Conservation (phyloP, 2,329 filamentous ascomycete genomes). For the Orbilia ellipsospora region DNA sequence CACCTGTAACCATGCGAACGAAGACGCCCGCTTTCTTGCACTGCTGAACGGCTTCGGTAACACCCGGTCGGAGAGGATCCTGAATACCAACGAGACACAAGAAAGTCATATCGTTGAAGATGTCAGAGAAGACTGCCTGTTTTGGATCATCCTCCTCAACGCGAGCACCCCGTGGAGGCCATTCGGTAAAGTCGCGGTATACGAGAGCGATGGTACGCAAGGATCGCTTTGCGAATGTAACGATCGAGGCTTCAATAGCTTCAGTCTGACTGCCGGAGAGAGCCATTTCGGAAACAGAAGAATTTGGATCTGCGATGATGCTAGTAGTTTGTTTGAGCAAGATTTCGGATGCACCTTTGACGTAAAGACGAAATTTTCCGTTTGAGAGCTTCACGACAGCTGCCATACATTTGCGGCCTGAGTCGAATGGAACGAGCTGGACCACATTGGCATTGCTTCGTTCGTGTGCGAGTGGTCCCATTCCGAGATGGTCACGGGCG, state of each 20-base stretch:
- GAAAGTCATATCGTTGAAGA: constrained; percentile 79
- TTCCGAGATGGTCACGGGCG: constrained; percentile 73
- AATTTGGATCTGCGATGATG: constrained; percentile 54
- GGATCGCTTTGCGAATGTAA: constrained; percentile 62
- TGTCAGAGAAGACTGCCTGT: constrained; percentile 73
- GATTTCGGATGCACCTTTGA: constrained; percentile 75
- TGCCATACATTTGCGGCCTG: constrained; percentile 75
- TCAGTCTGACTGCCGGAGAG: constrained; percentile 55
- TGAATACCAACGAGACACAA: constrained; percentile 79
- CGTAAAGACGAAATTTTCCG: constrained; percentile 69
- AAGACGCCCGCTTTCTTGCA: constrained; percentile 76
- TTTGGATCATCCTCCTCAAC: constrained; percentile 71
- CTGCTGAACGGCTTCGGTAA: constrained; percentile 74
- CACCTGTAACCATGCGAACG: constrained; percentile 79
- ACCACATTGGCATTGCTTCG: constrained; percentile 71
- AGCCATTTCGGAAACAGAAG: constrained; percentile 45
- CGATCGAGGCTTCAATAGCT: constrained; percentile 60
- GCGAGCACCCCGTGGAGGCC: constrained; percentile 65
- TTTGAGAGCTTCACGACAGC: constrained; percentile 68
- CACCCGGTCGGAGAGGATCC: constrained; percentile 76
- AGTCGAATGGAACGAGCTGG: constrained; percentile 72
- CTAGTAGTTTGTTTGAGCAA: constrained; percentile 68
- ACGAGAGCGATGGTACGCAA: constrained; percentile 64
- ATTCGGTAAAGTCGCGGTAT: constrained; percentile 63
- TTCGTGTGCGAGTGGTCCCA: constrained; percentile 72